Base-by-base conservation (phyloP, 495 filamentous ascomycete genomes). In the Talaromyces nanjingensis region DNA sequence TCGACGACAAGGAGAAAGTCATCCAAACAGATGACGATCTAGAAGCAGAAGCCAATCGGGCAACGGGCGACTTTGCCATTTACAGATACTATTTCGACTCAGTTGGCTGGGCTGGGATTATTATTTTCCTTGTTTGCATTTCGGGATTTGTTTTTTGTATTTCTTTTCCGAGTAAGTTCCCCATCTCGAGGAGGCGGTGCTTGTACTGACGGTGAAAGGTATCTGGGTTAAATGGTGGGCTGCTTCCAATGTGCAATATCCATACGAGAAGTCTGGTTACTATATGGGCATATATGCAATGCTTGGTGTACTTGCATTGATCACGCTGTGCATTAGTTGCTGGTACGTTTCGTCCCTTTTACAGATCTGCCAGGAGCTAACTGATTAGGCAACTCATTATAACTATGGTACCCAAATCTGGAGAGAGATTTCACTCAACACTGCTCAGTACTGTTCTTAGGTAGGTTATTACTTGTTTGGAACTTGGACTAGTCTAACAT, bases 141-240 rank as follows among this genome's bases (percentile, higher is more conserved):
- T 71, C 71, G 4, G 69, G 64, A 11, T 81, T 78, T 57, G 75
- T 78, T 29, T 80, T 83, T 66, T 77, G 72, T 64, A 76, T 79
- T 22, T 76, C 77, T 0, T 81, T 82, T 65, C 77, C 79, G 24
- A 78, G 71, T 73, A 64, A 64, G 69, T 67, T 16, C 18, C 60
- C 12, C 3, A 42, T 52, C 14, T 18, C n/a, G 7, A 55, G 3
- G 22, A n/a, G 6, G 33, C 33, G 6, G 22, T 25, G n/a, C n/a
- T 16, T 27, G 1, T 39, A 25, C 24, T 63, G 14, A 63, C 20
- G 6, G n/a, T 18, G 18, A 65, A 8, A 81, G 77, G 74, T 39
- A 74, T 86, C 45, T 86, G 83, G 84, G 64, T 86, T 3, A 78
- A 81, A 63, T 82, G 76, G 76, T 86, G 84, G 84, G 74, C 83